Percentiles rank a stretch among this genome's conserved stretches.
phyloP scores from a whole-genome alignment of 2,329 filamentous ascomycete species.

The Drechslerella dactyloides region DNA sequence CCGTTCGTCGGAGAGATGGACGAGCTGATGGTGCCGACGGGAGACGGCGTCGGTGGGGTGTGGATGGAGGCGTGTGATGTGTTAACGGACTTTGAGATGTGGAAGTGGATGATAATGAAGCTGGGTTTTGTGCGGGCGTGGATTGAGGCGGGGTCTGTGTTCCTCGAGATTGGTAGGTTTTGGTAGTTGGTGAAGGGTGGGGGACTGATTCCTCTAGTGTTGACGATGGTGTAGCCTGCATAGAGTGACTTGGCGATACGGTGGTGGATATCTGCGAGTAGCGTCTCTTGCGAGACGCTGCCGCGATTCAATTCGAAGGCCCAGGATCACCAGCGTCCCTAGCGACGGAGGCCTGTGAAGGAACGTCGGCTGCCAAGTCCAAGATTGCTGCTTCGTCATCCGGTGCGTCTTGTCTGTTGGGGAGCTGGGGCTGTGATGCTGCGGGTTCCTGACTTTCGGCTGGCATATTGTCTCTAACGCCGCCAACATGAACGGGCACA shows the following conservation, averaged over 20 bases:
- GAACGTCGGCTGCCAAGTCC: neutral
- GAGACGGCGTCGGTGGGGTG: slow-evolving; percentile 33
- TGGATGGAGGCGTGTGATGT: slow-evolving; percentile 24
- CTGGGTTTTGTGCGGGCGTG: slow-evolving; percentile 5
- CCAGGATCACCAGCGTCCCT: slow-evolving; percentile 24
- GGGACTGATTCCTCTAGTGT: slow-evolving; percentile 24
- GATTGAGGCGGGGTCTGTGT: slow-evolving; percentile 19
- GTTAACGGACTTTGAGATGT: slow-evolving; percentile 7
- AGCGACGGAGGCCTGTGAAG: slow-evolving; percentile 9
- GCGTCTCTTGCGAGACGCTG: slow-evolving; percentile 46
- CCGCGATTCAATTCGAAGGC: slow-evolving; percentile 47
- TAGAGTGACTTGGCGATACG: slow-evolving; percentile 24
- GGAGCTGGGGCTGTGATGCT: neutral
- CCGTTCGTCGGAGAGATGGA: slow-evolving; percentile 37
- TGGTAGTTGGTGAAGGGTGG: slow-evolving; percentile 1
- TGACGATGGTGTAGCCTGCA: slow-evolving; percentile 37
- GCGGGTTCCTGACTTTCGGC: neutral
- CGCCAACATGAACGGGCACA: slow-evolving; percentile 20
- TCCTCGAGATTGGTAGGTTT: neutral
- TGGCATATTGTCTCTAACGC: slow-evolving; percentile 21
- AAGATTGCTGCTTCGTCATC: neutral
- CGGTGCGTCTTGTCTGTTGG: slow-evolving; percentile 1
- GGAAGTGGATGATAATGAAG: slow-evolving; percentile 4
- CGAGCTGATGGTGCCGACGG: slow-evolving; percentile 27
- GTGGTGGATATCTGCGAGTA: slow-evolving; percentile 46